Evolutionary conservation across 495 filamentous ascomycete genomes (phyloP).

Genomic region (Neurospora sublineolata): DNA sequence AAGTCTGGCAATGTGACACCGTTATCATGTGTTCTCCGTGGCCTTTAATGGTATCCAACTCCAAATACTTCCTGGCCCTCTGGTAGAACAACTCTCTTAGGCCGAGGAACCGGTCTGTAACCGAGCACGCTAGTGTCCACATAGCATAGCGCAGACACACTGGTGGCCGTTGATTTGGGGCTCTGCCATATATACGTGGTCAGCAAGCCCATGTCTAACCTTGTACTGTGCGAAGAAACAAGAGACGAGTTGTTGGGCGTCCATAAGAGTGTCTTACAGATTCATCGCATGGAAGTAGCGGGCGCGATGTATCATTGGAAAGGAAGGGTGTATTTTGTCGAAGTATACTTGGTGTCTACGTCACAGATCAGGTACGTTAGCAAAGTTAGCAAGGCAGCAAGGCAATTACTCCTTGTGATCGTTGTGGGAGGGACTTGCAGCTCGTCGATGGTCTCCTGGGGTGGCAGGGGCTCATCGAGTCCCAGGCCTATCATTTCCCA

Average conservation of each 20-base stretch:
- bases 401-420: not conserved
- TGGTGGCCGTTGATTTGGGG: slow-evolving; percentile 76
- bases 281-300: slow-evolving; percentile 77
- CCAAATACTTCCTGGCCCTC: slow-evolving; percentile 77
- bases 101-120: slow-evolving; percentile 65
- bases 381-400: not conserved
- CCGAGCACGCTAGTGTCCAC: slow-evolving; percentile 78
- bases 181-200: slow-evolving; percentile 23
- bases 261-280: slow-evolving; percentile 32
- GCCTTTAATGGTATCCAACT: slow-evolving; percentile 84
- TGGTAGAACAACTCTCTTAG: slow-evolving; percentile 80
- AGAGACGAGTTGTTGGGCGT: not conserved
- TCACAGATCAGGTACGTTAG: not conserved
- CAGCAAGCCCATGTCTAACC: slow-evolving; percentile 4
- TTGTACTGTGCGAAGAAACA: not conserved
- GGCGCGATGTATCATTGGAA: slow-evolving; percentile 81
- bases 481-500: slow-evolving; percentile 96
- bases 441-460: slow-evolving; percentile 80
- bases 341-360: slow-evolving; percentile 76
- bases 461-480: slow-evolving; percentile 81
- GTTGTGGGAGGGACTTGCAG: slow-evolving; percentile 44
- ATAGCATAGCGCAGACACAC: slow-evolving; percentile 86
- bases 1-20: slow-evolving; percentile 70
- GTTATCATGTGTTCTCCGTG: slow-evolving; percentile 80
- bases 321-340: slow-evolving; percentile 72